phyloP scores from a whole-genome alignment of 2,329 filamentous ascomycete genomes.

The Diaporthe ilicicola region DNA sequence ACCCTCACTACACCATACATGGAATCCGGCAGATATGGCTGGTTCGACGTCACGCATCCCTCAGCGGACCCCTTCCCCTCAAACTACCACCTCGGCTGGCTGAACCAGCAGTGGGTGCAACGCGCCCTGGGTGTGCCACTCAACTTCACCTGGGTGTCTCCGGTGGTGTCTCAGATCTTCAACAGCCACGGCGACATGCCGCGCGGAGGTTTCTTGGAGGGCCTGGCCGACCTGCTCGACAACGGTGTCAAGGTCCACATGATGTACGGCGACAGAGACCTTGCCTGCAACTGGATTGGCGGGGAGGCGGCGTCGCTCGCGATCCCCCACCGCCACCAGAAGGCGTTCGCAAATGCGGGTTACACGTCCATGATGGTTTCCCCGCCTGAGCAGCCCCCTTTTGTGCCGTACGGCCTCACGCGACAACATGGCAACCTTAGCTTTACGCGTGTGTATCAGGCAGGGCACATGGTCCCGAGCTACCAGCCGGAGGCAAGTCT shows the following conservation, averaged over 20 bases:
- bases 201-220: constrained; percentile 46
- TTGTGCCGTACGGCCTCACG: constrained; percentile 62
- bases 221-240: constrained; percentile 60
- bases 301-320: constrained; percentile 57
- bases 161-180: constrained; percentile 54
- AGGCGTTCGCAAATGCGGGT: constrained; percentile 66
- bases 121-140: constrained; percentile 64
- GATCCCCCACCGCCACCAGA: constrained; percentile 69
- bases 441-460: constrained; percentile 64
- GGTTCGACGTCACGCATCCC: constrained; percentile 65
- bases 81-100: constrained; percentile 61
- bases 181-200: constrained; percentile 41
- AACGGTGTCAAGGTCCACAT: constrained; percentile 62
- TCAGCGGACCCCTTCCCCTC: constrained; percentile 61
- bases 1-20: constrained; percentile 8
- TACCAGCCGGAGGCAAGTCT: constrained; percentile 57
- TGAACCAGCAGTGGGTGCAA: constrained; percentile 65
- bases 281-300: constrained; percentile 59
- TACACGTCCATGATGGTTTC: constrained; percentile 67
- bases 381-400: constrained; percentile 55
- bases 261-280: constrained; percentile 66
- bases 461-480: constrained; percentile 61
- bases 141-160: constrained; percentile 60
- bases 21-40: constrained; percentile 46
- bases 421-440: constrained; percentile 72